These are phyloP conservation scores for Suhomyces guaymorum DNA, from an alignment of 1,139 yeast species.

Conservation along the genomic window DNA sequence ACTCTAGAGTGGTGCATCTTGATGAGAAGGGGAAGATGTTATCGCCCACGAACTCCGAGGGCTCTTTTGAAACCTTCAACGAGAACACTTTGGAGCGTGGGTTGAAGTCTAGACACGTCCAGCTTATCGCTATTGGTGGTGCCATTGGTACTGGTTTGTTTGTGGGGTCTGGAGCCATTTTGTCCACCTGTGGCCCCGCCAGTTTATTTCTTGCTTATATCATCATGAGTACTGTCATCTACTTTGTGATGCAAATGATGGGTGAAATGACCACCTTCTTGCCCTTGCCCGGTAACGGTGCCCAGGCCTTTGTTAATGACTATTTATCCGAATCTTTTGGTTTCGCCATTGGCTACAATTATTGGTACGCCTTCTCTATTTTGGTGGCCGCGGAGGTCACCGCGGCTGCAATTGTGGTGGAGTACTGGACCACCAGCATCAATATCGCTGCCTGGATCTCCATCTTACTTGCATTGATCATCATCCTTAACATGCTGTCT, in stretches of 20 bases:
- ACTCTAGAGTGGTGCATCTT: conserved; percentile 32
- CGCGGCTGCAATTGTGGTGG: conserved; percentile 52
- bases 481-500: conserved; percentile 43
- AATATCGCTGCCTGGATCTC: conserved; percentile 57
- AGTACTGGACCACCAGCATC: conserved; percentile 57
- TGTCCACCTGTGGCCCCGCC: conserved; percentile 53
- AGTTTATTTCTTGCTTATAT: conserved; percentile 48
- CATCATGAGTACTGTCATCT: conserved; percentile 53
- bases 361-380: conserved; percentile 51
- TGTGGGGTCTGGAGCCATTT: conserved; percentile 50
- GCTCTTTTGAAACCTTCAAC: conserved; percentile 20
- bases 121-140: conserved; percentile 42
- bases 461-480: conserved; percentile 43
- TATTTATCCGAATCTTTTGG: conserved; percentile 40
- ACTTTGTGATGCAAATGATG: conserved; percentile 56
- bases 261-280: conserved; percentile 64
- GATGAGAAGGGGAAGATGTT: conserved; percentile 33
- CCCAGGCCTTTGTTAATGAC: conserved; percentile 40
- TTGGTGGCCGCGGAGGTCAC: conserved; percentile 53
- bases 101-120: conserved; percentile 40
- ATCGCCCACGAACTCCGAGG: conserved; percentile 25
- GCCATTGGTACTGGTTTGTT: conserved; percentile 46
- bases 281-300: conserved; percentile 51
- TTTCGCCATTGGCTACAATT: conserved; percentile 51
- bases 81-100: conserved; percentile 34